Evolutionary conservation across 2,329 filamentous ascomycete genomes (phyloP).

Genomic region (Basipetospora chlamydospora): DNA sequence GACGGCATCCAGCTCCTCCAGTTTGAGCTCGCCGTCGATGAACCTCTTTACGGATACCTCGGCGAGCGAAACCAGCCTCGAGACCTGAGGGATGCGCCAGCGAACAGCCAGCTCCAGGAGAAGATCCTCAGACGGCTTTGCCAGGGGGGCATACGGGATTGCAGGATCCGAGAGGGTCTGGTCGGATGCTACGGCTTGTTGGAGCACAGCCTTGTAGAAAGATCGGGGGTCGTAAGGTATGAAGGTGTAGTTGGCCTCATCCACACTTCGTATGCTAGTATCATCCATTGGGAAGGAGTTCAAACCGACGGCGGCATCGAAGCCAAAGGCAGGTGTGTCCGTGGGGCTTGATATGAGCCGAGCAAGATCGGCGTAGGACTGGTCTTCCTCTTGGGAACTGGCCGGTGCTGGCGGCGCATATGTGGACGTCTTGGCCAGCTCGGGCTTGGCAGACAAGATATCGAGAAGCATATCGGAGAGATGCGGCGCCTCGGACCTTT

Average conservation of each 20-base stretch:
- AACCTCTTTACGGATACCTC: slow-evolving; percentile 81
- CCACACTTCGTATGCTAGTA: slow-evolving; percentile 36
- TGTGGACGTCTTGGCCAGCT: slow-evolving; percentile 64
- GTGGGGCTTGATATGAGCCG: slow-evolving; percentile 34
- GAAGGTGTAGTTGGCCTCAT: slow-evolving; percentile 66
- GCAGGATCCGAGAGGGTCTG: slow-evolving; percentile 39
- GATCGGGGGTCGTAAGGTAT: slow-evolving; percentile 73
- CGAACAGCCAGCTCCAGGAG: slow-evolving; percentile 72
- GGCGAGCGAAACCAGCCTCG: slow-evolving; percentile 64
- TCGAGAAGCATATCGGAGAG: slow-evolving; percentile 88
- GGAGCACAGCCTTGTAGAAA: slow-evolving; percentile 71
- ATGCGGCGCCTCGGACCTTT: slow-evolving; percentile 73
- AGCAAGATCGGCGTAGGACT: slow-evolving; percentile 36
- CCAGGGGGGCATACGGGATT: slow-evolving; percentile 40
- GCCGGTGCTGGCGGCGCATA: slow-evolving; percentile 33
- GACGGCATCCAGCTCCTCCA: slow-evolving; percentile 69
- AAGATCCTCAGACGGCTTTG: slow-evolving; percentile 67
- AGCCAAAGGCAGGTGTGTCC: slow-evolving; percentile 15
- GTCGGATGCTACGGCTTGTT: slow-evolving; percentile 57
- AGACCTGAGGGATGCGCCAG: slow-evolving; percentile 79
- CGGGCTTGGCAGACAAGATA: slow-evolving; percentile 73
- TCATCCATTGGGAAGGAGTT: slow-evolving; percentile 48
- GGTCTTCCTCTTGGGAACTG: slow-evolving; percentile 32
- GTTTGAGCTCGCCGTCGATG: slow-evolving; percentile 63
- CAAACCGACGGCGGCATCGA: slow-evolving; percentile 35